Conservation (phyloP, 805 yeast species). For the Candida palmyrensis region DNA sequence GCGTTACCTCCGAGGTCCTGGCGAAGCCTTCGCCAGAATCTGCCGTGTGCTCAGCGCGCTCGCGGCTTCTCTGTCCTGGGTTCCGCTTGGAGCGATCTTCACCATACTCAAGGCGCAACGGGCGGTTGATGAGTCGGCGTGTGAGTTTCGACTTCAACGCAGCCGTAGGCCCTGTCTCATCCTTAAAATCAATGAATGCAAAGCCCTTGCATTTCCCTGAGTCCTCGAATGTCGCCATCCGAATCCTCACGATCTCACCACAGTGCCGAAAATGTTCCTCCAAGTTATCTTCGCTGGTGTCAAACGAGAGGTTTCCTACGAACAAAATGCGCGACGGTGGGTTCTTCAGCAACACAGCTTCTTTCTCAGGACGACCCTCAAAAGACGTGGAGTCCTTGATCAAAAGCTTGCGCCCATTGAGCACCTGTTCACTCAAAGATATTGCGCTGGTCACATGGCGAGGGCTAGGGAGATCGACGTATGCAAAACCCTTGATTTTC, state of each 20-base stretch:
- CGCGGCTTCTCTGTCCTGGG: constrained; percentile 35
- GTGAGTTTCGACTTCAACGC: constrained; percentile 74
- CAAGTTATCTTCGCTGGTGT: constrained; percentile 75
- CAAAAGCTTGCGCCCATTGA: constrained; percentile 81
- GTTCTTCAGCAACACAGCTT: constrained; percentile 52
- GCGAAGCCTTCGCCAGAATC: constrained; percentile 4
- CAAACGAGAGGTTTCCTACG: constrained; percentile 91
- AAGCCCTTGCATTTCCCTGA: constrained; percentile 96
- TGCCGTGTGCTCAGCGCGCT: constrained; percentile 13
- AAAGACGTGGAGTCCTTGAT: constrained; percentile 77
- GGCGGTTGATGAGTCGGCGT: constrained; percentile 64
- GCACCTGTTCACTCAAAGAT: constrained; percentile 59
- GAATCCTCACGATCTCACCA: constrained; percentile 75
- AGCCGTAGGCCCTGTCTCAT: constrained; percentile 73
- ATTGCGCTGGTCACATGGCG: constrained; percentile 61
- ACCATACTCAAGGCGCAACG: constrained; percentile 84
- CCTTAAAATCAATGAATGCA: constrained; percentile 83
- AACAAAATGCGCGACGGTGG: constrained; percentile 88
- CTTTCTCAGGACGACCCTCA: constrained; percentile 78
- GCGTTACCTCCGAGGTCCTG: constrained; percentile 3
- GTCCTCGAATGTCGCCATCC: constrained; percentile 99
- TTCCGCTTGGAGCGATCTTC: constrained; percentile 85
- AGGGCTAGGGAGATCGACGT: constrained; percentile 67
- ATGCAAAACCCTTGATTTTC: constrained; percentile 83
- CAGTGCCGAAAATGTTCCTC: constrained; percentile 84